A percentile compares a stretch with the other conserved stretches of the same genome.
phyloP scores from a whole-genome alignment of 2,329 filamentous ascomycete species.

The Capronia americana region DNA sequence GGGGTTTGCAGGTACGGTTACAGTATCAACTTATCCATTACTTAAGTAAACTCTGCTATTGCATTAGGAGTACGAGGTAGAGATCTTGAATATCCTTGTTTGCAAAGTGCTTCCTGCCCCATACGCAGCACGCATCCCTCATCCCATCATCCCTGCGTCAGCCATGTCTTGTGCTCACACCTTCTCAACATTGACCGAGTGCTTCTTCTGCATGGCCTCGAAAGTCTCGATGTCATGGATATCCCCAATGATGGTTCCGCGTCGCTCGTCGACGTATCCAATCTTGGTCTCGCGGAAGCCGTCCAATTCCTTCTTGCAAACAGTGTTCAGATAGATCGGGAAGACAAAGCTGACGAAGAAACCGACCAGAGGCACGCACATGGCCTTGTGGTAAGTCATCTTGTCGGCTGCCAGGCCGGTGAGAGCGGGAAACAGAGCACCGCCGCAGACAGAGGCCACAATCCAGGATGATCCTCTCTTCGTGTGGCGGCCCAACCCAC shows the following conservation, averaged over 20 bases:
- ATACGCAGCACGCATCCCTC: too few species aligned
- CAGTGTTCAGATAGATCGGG: slow-evolving; percentile 45
- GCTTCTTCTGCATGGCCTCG: slow-evolving; percentile 36
- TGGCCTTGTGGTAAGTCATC: slow-evolving; percentile 41
- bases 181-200: slow-evolving; percentile 37
- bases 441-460: slow-evolving; percentile 69
- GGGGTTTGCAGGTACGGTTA: too few species aligned
- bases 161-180: slow-evolving; percentile 28
- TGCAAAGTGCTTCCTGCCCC: too few species aligned
- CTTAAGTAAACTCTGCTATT: too few species aligned
- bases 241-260: slow-evolving; percentile 43
- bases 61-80: too few species aligned
- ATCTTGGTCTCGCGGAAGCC: slow-evolving; percentile 47
- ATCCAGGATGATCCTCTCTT: slow-evolving; percentile 78
- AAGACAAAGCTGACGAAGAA: slow-evolving; percentile 46
- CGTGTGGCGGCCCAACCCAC: slow-evolving; percentile 76
- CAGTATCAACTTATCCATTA: too few species aligned
- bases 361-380: slow-evolving; percentile 44
- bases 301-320: slow-evolving; percentile 45
- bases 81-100: too few species aligned
- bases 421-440: slow-evolving; percentile 75
- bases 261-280: slow-evolving; percentile 43
- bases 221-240: slow-evolving; percentile 38
- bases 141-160: too few species aligned
- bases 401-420: slow-evolving; percentile 40